Evolutionary conservation across 495 filamentous ascomycete genomes (phyloP).

Genomic region (Aspergillus carlsbadensis): DNA sequence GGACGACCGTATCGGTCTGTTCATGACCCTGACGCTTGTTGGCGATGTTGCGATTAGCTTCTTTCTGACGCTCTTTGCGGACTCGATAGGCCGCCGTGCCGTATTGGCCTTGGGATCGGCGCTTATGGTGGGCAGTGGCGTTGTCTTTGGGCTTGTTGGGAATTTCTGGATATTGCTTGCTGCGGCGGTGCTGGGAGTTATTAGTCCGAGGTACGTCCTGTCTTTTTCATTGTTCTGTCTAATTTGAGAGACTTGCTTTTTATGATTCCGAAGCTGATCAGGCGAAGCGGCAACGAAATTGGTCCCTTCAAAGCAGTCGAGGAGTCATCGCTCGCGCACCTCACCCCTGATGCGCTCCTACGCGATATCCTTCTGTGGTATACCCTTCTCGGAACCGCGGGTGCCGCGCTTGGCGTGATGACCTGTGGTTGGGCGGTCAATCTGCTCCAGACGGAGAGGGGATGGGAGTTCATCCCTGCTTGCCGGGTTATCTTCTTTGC

Average conservation of each 20-base stretch:
- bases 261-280: no score
- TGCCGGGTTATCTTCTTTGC: slow-evolving; percentile 70
- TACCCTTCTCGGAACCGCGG: slow-evolving; percentile 62
- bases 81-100: slow-evolving; percentile 66
- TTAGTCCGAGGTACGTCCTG: slow-evolving; percentile 62
- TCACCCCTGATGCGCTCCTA: slow-evolving; percentile 58
- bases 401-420: slow-evolving; percentile 64
- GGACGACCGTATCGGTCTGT: slow-evolving; percentile 74
- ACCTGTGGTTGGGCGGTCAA: slow-evolving; percentile 65
- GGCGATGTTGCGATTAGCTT: slow-evolving; percentile 80
- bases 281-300: slow-evolving; percentile 78
- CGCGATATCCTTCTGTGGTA: slow-evolving; percentile 86
- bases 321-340: slow-evolving; percentile 75
- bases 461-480: slow-evolving; percentile 56
- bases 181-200: slow-evolving; percentile 77
- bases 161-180: slow-evolving; percentile 75
- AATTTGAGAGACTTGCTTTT: no score
- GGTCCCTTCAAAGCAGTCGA: slow-evolving; percentile 85
- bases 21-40: slow-evolving; percentile 82
- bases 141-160: slow-evolving; percentile 63
- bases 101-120: slow-evolving; percentile 67
- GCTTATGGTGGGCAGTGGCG: slow-evolving; percentile 66
- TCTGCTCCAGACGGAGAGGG: slow-evolving; percentile 42
- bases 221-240: no score
- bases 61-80: slow-evolving; percentile 71